A percentile compares a stretch with the other conserved stretches of the same genome.
Conservation (phyloP, 1,139 yeast genomes). For the Scheffersomyces segobiensis region DNA sequence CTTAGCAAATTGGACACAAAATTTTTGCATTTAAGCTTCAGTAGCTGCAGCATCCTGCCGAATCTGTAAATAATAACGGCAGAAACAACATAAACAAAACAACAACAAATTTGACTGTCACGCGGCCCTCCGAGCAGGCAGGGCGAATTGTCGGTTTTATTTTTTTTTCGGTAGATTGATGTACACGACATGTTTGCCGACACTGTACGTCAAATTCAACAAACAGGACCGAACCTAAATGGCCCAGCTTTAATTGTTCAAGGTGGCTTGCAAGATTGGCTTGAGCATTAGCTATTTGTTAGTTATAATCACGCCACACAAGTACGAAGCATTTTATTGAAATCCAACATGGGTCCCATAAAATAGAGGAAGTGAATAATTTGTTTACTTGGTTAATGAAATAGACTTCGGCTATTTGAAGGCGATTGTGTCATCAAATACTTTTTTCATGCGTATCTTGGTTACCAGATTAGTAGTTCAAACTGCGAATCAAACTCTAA, state of each 20-base stretch:
- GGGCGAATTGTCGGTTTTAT: background rate
- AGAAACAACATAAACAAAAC: background rate
- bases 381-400: background rate
- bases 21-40: no score
- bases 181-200: no score
- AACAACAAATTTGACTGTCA: background rate
- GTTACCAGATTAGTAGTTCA: no score
- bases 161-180: no score
- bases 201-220: no score
- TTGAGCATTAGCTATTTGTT: background rate
- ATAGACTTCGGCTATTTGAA: background rate
- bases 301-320: background rate
- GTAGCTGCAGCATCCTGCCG: background rate
- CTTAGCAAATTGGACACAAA: background rate
- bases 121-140: background rate
- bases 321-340: no score
- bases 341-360: no score
- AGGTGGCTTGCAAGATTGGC: background rate
- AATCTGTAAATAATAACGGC: background rate
- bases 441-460: background rate
- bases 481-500: background rate
- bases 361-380: no score
- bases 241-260: background rate
- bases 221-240: no score
- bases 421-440: background rate